These are phyloP conservation scores for Tuber aestivum DNA, from an alignment of 495 filamentous ascomycete species.

Conservation along the genomic window DNA sequence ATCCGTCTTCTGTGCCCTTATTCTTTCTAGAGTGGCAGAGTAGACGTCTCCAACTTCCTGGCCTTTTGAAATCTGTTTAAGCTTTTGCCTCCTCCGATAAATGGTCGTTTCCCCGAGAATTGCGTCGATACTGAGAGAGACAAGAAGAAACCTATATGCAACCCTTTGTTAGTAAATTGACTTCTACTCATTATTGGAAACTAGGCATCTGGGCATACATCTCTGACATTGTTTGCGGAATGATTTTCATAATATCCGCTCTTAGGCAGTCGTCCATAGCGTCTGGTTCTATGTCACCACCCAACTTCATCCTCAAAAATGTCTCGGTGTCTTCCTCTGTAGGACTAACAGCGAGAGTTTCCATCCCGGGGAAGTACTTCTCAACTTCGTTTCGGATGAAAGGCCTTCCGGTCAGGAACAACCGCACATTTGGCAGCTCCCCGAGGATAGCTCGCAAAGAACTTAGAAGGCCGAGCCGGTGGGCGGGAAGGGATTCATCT, in stretches of 20 bases:
- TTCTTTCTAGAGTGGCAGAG: too few species aligned
- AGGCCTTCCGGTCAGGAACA: background rate
- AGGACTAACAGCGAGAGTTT: background rate
- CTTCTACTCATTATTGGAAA: too few species aligned
- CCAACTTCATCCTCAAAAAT: background rate
- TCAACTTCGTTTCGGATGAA: background rate
- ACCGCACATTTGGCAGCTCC: background rate
- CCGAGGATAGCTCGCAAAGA: background rate
- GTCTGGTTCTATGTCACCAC: background rate
- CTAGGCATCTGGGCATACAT: background rate
- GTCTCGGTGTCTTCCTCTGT: background rate
- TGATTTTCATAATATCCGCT: background rate
- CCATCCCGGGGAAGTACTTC: background rate
- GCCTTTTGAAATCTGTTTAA: too few species aligned
- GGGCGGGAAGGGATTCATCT: background rate
- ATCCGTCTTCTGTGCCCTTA: too few species aligned
- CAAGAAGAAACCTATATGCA: too few species aligned
- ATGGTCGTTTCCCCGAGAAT: too few species aligned
- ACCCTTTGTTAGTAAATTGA: too few species aligned
- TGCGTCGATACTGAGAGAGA: too few species aligned
- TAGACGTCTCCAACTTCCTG: too few species aligned
- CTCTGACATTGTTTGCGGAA: background rate
- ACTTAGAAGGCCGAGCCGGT: background rate
- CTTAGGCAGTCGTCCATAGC: background rate
- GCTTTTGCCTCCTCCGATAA: too few species aligned